Percentiles rank a stretch among this genome's conserved stretches.
Evolutionary conservation across 176 grass and related monocot species (phyloP).

Genomic region (Urochloa ruziziensis): DNA sequence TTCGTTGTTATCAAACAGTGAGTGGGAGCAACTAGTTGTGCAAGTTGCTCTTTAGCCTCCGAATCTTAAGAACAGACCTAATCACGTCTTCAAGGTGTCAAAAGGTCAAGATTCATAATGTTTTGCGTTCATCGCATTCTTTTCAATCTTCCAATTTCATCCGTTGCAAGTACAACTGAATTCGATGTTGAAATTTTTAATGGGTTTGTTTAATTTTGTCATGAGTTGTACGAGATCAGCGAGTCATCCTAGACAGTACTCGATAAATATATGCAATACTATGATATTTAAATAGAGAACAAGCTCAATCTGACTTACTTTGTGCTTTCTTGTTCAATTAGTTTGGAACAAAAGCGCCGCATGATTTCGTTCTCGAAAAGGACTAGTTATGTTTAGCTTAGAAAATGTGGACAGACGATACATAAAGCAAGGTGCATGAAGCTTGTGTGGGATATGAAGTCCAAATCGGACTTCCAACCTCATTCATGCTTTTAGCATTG

Average conservation of each 20-base stretch:
- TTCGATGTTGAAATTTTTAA: neutral
- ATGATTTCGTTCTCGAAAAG: neutral
- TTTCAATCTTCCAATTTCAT: neutral
- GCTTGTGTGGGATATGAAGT: neutral
- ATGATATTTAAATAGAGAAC: neutral
- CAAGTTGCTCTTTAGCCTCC: neutral
- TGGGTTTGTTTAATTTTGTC: neutral
- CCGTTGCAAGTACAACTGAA: neutral
- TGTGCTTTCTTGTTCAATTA: neutral
- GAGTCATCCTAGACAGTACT: neutral
- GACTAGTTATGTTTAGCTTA: neutral
- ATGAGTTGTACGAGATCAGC: neutral
- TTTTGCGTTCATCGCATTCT: neutral
- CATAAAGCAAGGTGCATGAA: neutral
- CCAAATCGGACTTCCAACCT: slow-evolving; percentile 1
- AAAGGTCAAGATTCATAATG: neutral
- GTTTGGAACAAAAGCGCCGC: neutral
- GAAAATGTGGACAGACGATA: neutral
- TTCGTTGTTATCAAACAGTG: neutral
- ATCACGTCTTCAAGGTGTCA: neutral
- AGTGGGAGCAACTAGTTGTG: neutral
- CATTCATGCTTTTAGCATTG: slow-evolving; percentile 11
- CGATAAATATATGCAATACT: neutral
- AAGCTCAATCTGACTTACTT: neutral
- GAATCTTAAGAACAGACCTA: neutral